Evolutionary conservation across 371 early-diverging fungal genomes (phyloP), one percentile per base, ranked within the genome.

Genomic region (Funneliformis caledonium): DNA sequence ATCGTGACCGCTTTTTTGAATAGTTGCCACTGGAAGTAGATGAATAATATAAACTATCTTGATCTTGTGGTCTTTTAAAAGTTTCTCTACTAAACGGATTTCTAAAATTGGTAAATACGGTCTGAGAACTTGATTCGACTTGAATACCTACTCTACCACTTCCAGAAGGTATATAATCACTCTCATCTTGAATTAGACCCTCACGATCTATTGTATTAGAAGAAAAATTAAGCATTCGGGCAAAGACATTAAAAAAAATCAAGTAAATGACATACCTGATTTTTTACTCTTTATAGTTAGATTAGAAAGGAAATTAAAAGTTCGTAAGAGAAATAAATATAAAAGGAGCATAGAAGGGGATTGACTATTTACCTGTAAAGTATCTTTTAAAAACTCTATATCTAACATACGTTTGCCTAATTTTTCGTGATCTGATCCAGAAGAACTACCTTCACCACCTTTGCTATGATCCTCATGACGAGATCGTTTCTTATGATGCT

Each of bases 51-150:
- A 26, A 31, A 33, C 10, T 31, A 22, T 59, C 50, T 47, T 37
- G 37, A 16, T 74, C 26, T 74, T 74, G 75, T 48, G 75, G 75
- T 59, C 52, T 22, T 56, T 52, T 59, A 52, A 74, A 74, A 14
- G 33, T 22, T 16, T 9, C 26, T 37, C n/a, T 50, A 31, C n/a
- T 42, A n/a, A 52, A 16, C 26, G 74, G 59, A 74, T 74, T 74
- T 74, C 59, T n/a, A 33, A 74, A 74, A 56, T 59, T 16, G 37
- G 74, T 74, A 56, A 74, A 56, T 37, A 74, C 37, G 0, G 56
- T 74, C 52, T 16, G 19, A 12, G 45, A 16, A 14, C 50, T 50
- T 19, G 33, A 37, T 33, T 59, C 26, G 60, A 9, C 4, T 74
- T 10, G 11, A 45, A 31, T 37, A 31, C 14, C 12, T 74, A 10